Conservation (phyloP, 805 yeast genomes). For the Scheffersomyces lignosus region DNA sequence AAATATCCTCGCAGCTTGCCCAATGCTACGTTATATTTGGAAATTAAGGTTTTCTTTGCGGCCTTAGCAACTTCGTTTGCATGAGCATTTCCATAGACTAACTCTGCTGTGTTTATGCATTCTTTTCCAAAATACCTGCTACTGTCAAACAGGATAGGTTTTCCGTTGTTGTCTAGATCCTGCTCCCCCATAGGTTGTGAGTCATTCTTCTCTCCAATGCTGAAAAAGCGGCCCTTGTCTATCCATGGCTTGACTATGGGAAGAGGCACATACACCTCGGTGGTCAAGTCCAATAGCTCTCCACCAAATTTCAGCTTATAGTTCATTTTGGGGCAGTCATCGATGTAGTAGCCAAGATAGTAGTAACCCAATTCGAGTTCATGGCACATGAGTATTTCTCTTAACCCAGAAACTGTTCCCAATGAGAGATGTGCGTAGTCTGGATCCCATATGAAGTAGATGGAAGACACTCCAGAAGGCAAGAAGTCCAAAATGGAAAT, state of each 20-base stretch:
- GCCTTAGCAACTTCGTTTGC: constrained; percentile 19
- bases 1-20: constrained; percentile 1
- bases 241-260: constrained; percentile 26
- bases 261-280: constrained; percentile 43
- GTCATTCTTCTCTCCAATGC: constrained; percentile 15
- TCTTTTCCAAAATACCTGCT: constrained; percentile 6
- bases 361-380: constrained; percentile 53
- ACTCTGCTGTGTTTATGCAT: constrained; percentile 18
- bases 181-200: constrained; percentile 9
- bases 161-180: constrained; percentile 13
- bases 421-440: constrained; percentile 66
- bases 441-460: constrained; percentile 88
- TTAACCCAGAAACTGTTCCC: constrained; percentile 75
- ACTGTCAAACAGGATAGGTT: constrained; percentile 9
- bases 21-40: constrained; percentile 10
- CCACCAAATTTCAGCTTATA: constrained; percentile 83
- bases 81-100: constrained; percentile 13
- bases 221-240: constrained; percentile 31
- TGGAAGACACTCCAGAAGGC: constrained; percentile 76
- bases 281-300: constrained; percentile 59
- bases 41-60: constrained; percentile 11
- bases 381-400: constrained; percentile 61
- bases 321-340: constrained; percentile 78
- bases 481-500: constrained; percentile 75
- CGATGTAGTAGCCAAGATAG: constrained; percentile 78